These are phyloP conservation scores for Fraxinus nigra DNA, from an alignment of 305 asterid species.

Conservation along the genomic window DNA sequence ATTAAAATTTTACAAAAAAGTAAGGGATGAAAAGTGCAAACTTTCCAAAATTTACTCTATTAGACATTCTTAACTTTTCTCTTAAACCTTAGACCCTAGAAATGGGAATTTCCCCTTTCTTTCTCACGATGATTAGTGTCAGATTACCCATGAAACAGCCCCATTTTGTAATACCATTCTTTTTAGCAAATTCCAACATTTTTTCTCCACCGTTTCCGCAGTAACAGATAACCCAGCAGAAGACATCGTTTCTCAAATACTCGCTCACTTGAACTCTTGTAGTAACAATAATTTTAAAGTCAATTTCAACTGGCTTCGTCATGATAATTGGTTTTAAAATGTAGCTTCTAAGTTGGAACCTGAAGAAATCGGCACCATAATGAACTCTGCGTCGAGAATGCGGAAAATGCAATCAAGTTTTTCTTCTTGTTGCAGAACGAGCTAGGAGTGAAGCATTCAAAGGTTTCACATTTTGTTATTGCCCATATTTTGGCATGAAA, in stretches of 20 bases:
- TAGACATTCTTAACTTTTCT: neutral
- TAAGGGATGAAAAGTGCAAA: no score
- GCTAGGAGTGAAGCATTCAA: constrained; percentile 48
- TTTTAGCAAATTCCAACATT: constrained; percentile 20
- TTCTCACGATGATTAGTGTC: constrained; percentile 40
- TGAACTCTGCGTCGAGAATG: constrained; percentile 22
- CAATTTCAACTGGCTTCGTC: constrained; percentile 26
- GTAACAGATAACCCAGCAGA: neutral
- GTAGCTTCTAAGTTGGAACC: constrained; percentile 32
- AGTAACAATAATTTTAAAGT: constrained; percentile 18
- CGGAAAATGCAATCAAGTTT: constrained; percentile 58
- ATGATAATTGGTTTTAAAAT: constrained; percentile 30
- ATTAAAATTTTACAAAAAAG: no score
- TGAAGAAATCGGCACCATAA: constrained; percentile 44
- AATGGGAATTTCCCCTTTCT: neutral
- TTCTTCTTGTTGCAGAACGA: constrained; percentile 59
- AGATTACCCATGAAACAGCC: constrained; percentile 26
- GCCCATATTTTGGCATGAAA: constrained; percentile 65
- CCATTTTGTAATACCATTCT: constrained; percentile 29
- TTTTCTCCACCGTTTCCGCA: constrained; percentile 29
- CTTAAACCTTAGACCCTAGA: constrained; percentile 33
- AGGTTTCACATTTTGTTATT: constrained; percentile 30
- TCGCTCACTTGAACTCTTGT: constrained; percentile 32
- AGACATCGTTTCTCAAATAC: neutral
- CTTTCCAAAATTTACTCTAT: neutral